Evolutionary conservation across 805 yeast genomes (phyloP), one percentile per base, ranked within the genome.

Genomic region (Candida dendrica): DNA sequence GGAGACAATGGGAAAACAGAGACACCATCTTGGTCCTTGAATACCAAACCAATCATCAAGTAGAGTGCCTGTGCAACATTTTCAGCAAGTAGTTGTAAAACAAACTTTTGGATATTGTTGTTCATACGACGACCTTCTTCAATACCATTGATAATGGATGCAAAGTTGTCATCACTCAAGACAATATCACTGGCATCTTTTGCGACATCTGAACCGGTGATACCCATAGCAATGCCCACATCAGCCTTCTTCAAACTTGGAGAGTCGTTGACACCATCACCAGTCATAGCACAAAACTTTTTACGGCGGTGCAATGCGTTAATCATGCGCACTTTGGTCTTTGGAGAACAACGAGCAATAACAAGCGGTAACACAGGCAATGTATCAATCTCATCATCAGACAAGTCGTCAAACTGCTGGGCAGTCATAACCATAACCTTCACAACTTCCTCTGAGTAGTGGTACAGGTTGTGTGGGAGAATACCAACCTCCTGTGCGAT

Each of bases 211-310:
- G 95, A 84, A 5, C 91, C 91, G 61, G 95, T 90, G 82, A 95
- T 96, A 76, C 88, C 95, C 69, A 88, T 96, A 63, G 97, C 96
- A 76, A 89, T 89, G 83, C 97, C 97, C 56, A 86, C 80, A 63
- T 82, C 89, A 59, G 95, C 95, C 79, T 88, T 88, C 88, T 88
- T 88, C 73, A 88, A 79, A 53, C 96, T 88, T 63, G 96, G 96
- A 61, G 96, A 95, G 74, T 88, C 96, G 77, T 88, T 88, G 66
- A 88, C 96, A 86, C 96, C 96, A 68, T 88, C 96, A 84, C 96
- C 96, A 77, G 96, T 88, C 96, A 88, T 88, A 71, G 96, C 96
- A 73, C 81, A 72, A 61, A 79, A 72, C 56, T 79, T 67, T 47
- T 71, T 63, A 60, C 76, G 75, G 54, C 74, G 79, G 66, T 73